Evolutionary conservation across 345 rosid genomes (phyloP).

Genomic region (Eutrema yunnanense): DNA sequence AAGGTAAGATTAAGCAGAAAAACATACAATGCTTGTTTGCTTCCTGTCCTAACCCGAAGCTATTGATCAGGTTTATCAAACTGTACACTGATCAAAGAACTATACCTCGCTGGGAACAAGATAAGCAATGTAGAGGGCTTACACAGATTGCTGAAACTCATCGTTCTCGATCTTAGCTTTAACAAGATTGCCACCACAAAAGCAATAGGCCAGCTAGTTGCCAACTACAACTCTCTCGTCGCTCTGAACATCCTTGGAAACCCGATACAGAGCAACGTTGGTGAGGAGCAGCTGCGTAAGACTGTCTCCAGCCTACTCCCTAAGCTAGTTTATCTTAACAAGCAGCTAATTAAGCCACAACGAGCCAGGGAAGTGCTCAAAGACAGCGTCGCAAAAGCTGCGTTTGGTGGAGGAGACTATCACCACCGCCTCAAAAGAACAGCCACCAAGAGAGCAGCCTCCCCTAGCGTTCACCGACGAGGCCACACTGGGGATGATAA

Average conservation of each 20-base stretch:
- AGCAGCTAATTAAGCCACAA: slow-evolving; percentile 70
- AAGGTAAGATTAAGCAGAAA: slow-evolving; percentile 40
- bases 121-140: slow-evolving; percentile 79
- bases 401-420: slow-evolving; percentile 41
- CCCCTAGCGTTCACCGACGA: slow-evolving; percentile 27
- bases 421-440: slow-evolving; percentile 19
- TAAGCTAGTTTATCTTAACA: slow-evolving; percentile 74
- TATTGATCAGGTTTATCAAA: slow-evolving; percentile 61
- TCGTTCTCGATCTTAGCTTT: slow-evolving; percentile 84
- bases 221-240: slow-evolving; percentile 70
- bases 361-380: slow-evolving; percentile 63
- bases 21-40: not conserved
- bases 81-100: slow-evolving; percentile 82
- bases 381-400: slow-evolving; percentile 78
- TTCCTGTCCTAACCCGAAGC: not conserved
- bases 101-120: slow-evolving; percentile 87
- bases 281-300: slow-evolving; percentile 76
- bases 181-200: slow-evolving; percentile 86
- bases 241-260: slow-evolving; percentile 83
- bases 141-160: slow-evolving; percentile 83
- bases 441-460: slow-evolving; percentile 17
- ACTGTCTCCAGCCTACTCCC: slow-evolving; percentile 73
- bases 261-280: slow-evolving; percentile 68
- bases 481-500: slow-evolving; percentile 8
- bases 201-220: slow-evolving; percentile 86